Evolutionary conservation across 2,329 filamentous ascomycete species (phyloP).

Genomic region (Hypoxylon sp.): DNA sequence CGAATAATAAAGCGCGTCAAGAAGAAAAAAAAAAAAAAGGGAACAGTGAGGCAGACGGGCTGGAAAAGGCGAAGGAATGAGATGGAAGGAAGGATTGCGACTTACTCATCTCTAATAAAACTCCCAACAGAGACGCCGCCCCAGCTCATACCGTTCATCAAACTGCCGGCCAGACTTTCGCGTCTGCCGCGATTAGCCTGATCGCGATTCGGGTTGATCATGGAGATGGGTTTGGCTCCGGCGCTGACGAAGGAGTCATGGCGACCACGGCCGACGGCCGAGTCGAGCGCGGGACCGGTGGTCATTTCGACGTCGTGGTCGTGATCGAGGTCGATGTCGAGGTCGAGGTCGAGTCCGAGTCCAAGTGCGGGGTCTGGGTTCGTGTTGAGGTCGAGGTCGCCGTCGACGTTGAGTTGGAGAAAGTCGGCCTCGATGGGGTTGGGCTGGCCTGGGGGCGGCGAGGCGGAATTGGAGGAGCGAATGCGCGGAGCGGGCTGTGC

Average conservation of each 20-base stretch:
- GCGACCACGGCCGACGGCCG: constrained; percentile 64
- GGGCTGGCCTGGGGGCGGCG: constrained; percentile 26
- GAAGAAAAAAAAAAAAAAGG: constrained; percentile 5
- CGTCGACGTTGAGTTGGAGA: constrained; percentile 26
- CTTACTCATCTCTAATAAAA: constrained; percentile 98
- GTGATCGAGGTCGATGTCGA: constrained; percentile 43
- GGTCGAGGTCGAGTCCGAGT: constrained; percentile 26
- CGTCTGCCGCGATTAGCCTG: constrained; percentile 64
- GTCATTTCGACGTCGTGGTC: constrained; percentile 61
- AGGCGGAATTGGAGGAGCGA: constrained; percentile 36
- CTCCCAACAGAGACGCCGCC: constrained; percentile 95
- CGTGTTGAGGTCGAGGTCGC: too few relatives aligned
- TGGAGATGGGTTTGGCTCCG: constrained; percentile 71
- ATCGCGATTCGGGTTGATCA: constrained; percentile 70
- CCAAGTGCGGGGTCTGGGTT: too few relatives aligned
- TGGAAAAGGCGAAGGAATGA: constrained; percentile 12
- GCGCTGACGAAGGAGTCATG: constrained; percentile 73
- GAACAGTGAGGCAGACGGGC: neutral
- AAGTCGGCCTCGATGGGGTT: constrained; percentile 29
- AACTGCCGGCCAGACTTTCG: constrained; percentile 69
- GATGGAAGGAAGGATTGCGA: constrained; percentile 41
- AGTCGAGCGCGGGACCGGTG: constrained; percentile 65
- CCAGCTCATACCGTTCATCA: constrained; percentile 92
- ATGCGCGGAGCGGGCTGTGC: constrained; percentile 36
- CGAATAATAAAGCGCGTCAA: constrained; percentile 7